A percentile compares a stretch with the other conserved stretches of the same genome.
Conservation (phyloP, 352 stramenopile species). For the Phytophthora foliorum region DNA sequence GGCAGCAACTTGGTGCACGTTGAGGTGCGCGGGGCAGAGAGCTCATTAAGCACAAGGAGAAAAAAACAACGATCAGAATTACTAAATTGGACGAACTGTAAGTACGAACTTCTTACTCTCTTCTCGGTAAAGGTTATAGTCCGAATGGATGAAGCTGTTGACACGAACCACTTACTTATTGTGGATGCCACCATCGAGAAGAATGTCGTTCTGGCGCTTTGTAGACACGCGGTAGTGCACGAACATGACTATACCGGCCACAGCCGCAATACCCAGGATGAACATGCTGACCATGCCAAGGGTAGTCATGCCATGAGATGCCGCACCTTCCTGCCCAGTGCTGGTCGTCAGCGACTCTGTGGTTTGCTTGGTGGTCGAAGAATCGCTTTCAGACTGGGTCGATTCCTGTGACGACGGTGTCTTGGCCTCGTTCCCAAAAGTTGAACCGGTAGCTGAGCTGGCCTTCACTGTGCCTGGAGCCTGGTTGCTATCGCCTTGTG, state of each 20-base stretch:
- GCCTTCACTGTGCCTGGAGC: conserved; percentile 39
- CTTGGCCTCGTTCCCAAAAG: conserved; percentile 34
- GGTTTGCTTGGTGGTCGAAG: conserved; percentile 13
- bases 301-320: conserved; percentile 43
- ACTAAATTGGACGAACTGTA: conserved; percentile 24
- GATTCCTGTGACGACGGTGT: conserved; percentile 11
- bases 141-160: background rate
- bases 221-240: conserved; percentile 72
- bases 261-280: conserved; percentile 55
- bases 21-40: no score
- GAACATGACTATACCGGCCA: conserved; percentile 61
- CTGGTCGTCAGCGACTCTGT: conserved; percentile 25
- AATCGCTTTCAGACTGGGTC: background rate
- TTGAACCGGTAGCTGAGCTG: conserved; percentile 41
- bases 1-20: no score
- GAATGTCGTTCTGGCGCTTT: conserved; percentile 66
- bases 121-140: background rate
- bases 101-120: background rate
- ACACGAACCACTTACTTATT: conserved; percentile 5
- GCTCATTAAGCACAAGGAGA: no score
- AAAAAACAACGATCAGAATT: conserved; percentile 11
- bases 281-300: conserved; percentile 60
- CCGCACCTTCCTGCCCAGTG: conserved; percentile 7
- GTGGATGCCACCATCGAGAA: conserved; percentile 55
- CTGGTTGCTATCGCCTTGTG: conserved; percentile 17